Evolutionary conservation across 139 green algal genomes (phyloP), one percentile per base, ranked within the genome.

Genomic region (Nannochloris sp.): DNA sequence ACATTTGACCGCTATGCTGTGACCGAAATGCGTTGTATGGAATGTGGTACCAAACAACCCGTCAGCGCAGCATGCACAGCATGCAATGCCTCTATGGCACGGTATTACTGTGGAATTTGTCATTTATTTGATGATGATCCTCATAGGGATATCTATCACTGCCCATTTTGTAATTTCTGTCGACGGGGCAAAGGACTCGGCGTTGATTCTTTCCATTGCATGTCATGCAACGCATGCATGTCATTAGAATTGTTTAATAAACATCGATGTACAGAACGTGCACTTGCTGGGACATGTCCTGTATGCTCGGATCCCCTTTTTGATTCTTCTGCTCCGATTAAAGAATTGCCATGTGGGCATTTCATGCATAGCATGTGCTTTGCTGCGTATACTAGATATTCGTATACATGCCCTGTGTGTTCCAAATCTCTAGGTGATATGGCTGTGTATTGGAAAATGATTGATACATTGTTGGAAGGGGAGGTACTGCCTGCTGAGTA

Each of bases 91-190:
- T 29, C 8, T 32, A 86, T 97, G 82, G 87, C 91, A 6, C 56
- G 79, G n/a, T 97, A 98, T 85, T 96, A 94, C 83, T 99, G 93
- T 81, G 59, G 51, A 64, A 95, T 99, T 69, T 99, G 93, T 81
- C 90, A 96, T 72, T 79, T 99, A 36, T 96, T 92, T 66, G 93
- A 98, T 62, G 85, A 97, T 68, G 71, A 89, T 53, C 72, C 72
- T 0, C 71, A 63, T 3, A 65, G 64, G 19, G 64, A 88, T 81
- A 96, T 98, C 73, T 99, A 99, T 82, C 93, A 99, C 84, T 99
- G 93, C 82, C 93, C 90, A 39, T 98, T 97, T 81, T 99, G 93
- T 87, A 99, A 99, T 76, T 84, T 98, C 55, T 98, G 91, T 78
- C 71, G 78, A 54, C 56, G 67, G 60, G 71, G 84, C 30, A 67